Percentiles rank a stretch among this genome's conserved stretches.
Evolutionary conservation across 169 alveolate species (phyloP).

Genomic region (Plasmodium gonderi): DNA sequence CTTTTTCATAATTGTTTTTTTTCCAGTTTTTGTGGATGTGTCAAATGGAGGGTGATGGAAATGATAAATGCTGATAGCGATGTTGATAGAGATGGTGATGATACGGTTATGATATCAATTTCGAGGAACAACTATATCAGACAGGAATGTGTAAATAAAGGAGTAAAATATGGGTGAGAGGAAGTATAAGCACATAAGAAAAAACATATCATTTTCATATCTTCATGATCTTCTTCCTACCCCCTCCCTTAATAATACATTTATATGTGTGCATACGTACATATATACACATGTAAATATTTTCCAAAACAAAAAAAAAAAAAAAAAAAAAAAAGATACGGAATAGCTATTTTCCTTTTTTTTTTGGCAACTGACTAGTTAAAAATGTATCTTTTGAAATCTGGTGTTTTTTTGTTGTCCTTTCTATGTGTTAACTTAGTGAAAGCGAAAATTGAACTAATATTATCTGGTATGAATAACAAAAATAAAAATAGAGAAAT

Average conservation of each 20-base stretch:
- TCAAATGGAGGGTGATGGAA: too few relatives aligned
- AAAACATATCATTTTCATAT: not conserved
- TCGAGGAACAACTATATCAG: too few relatives aligned
- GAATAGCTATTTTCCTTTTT: too few relatives aligned
- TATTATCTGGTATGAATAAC: constrained; percentile 32
- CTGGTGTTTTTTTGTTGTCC: not conserved
- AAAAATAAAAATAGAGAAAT: not conserved
- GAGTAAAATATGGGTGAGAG: not conserved
- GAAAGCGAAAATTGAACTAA: constrained; percentile 11
- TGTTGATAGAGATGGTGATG: too few relatives aligned
- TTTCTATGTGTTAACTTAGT: not conserved
- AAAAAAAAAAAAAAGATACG: too few relatives aligned
- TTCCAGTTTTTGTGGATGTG: too few relatives aligned
- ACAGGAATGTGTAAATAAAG: too few relatives aligned
- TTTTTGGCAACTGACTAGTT: not conserved
- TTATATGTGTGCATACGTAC: not conserved
- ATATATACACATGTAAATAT: not conserved
- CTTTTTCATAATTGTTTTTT: not conserved
- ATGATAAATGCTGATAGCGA: too few relatives aligned
- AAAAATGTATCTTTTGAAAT: constrained; percentile 10
- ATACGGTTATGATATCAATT: too few relatives aligned
- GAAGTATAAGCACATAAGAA: not conserved
- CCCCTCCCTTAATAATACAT: too few relatives aligned
- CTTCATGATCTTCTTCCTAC: not conserved
- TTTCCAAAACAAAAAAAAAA: not conserved